phyloP scores from a whole-genome alignment of 164 flowering plant species.

The Aristolochia californica region DNA sequence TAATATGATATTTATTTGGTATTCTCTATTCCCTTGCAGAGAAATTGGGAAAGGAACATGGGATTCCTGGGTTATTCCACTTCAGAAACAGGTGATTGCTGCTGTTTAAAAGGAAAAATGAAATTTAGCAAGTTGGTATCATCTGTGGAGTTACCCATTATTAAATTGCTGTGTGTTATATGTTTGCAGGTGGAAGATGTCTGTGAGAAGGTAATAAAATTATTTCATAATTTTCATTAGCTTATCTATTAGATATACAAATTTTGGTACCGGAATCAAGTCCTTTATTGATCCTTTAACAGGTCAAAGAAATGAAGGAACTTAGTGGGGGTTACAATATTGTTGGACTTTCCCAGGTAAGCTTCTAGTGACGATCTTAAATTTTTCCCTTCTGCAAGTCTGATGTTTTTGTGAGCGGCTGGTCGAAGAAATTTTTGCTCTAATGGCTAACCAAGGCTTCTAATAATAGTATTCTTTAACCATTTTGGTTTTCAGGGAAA shows the following conservation, averaged over 20 bases:
- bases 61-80: constrained; percentile 95
- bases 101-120: not conserved
- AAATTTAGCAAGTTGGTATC: too few relatives aligned
- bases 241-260: constrained; percentile 2
- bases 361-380: not conserved
- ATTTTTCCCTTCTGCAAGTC: not conserved
- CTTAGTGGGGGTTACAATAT: constrained; percentile 80
- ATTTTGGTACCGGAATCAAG: not conserved
- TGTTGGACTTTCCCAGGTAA: constrained; percentile 97
- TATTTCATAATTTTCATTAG: constrained; percentile 5
- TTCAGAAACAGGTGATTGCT: constrained; percentile 49
- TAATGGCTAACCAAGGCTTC: too few relatives aligned
- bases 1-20: not conserved
- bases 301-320: constrained; percentile 84
- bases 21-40: constrained; percentile 25
- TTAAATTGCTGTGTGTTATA: not conserved
- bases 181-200: constrained; percentile 48
- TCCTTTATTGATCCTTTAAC: constrained; percentile 12
- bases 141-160: not conserved
- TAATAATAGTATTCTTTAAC: not conserved
- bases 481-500: constrained; percentile 51
- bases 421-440: too few relatives aligned
- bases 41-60: constrained; percentile 85
- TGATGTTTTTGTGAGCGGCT: not conserved
- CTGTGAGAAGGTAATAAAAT: constrained; percentile 63